A percentile compares a stretch with the other conserved stretches of the same genome.
Conservation (phyloP, 208 protist genomes). For the Lotmaria passim region DNA sequence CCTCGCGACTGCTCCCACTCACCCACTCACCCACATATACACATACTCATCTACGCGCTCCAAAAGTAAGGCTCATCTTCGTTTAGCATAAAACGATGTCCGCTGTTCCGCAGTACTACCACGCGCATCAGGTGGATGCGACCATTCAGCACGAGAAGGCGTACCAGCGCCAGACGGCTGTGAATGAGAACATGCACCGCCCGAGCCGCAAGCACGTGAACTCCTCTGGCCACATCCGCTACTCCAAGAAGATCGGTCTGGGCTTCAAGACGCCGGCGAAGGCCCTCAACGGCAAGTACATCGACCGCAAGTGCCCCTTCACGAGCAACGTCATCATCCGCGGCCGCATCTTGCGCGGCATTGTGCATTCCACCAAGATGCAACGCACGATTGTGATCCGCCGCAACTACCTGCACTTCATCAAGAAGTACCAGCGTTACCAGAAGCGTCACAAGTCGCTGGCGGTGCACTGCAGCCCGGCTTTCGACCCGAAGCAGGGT, state of each 20-base stretch:
- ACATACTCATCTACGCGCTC: no score
- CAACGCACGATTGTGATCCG: slow-evolving; percentile 98
- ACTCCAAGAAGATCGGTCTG: slow-evolving; percentile 92
- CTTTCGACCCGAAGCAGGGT: slow-evolving; percentile 98
- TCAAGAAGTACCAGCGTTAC: slow-evolving; percentile 99
- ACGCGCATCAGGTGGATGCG: slow-evolving; percentile 72
- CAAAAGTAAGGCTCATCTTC: slow-evolving; percentile 2
- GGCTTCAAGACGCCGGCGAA: slow-evolving; percentile 99
- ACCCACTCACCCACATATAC: no score
- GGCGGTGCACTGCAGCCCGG: slow-evolving; percentile 98
- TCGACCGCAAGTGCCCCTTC: slow-evolving; percentile 99
- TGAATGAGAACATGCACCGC: slow-evolving; percentile 91
- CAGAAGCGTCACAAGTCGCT: slow-evolving; percentile 99
- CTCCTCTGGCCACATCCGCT: slow-evolving; percentile 92
- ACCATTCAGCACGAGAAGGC: slow-evolving; percentile 93
- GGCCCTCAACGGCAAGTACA: slow-evolving; percentile 98
- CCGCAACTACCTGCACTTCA: slow-evolving; percentile 99
- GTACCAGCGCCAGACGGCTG: slow-evolving; percentile 92
- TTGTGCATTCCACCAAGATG: slow-evolving; percentile 99
- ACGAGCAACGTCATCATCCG: slow-evolving; percentile 99
- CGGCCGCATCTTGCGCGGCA: slow-evolving; percentile 98
- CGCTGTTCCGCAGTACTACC: slow-evolving; percentile 41
- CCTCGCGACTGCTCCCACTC: neutral
- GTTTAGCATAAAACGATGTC: slow-evolving; percentile 11
- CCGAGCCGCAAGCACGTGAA: slow-evolving; percentile 61